These are phyloP conservation scores for Tricholoma sp. DNA, from an alignment of 768 basidiomycete species.

Conservation along the genomic window DNA sequence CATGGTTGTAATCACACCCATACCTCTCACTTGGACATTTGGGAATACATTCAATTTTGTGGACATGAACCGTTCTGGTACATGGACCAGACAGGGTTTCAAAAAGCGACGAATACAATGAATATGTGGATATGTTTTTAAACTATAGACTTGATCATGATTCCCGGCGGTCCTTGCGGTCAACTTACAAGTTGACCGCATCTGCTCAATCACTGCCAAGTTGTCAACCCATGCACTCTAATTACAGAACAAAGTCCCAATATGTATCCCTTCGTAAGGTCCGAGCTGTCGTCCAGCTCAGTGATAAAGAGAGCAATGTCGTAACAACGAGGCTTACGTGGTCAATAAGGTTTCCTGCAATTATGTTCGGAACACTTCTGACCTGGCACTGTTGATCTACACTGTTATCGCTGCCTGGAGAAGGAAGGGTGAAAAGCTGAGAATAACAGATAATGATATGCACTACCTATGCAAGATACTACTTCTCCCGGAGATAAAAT, in stretches of 20 bases:
- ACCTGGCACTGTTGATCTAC: slow-evolving; percentile 50
- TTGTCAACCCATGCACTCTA: slow-evolving; percentile 3
- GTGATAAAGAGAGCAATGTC: not conserved
- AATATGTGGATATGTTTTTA: not conserved
- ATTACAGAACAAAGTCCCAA: slow-evolving; percentile 41
- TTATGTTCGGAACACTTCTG: slow-evolving; percentile 47
- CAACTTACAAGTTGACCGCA: no score
- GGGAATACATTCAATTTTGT: not conserved
- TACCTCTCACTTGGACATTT: not conserved
- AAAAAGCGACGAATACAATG: not conserved
- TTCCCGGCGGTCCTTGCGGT: no score
- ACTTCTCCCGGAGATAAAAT: slow-evolving; percentile 36
- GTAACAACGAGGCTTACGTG: slow-evolving; percentile 31
- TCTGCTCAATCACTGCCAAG: no score
- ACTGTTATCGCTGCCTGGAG: slow-evolving; percentile 49
- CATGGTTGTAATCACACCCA: not conserved
- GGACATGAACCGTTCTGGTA: not conserved
- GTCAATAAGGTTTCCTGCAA: slow-evolving; percentile 42
- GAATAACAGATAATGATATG: not conserved
- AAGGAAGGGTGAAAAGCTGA: not conserved
- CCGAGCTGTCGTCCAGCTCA: slow-evolving; percentile 31
- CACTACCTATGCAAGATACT: slow-evolving; percentile 31
- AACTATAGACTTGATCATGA: not conserved
- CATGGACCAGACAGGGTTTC: no score
- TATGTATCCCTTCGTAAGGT: slow-evolving; percentile 44